phyloP scores from a whole-genome alignment of 306 rosid species.

The Vigna hirtella region DNA sequence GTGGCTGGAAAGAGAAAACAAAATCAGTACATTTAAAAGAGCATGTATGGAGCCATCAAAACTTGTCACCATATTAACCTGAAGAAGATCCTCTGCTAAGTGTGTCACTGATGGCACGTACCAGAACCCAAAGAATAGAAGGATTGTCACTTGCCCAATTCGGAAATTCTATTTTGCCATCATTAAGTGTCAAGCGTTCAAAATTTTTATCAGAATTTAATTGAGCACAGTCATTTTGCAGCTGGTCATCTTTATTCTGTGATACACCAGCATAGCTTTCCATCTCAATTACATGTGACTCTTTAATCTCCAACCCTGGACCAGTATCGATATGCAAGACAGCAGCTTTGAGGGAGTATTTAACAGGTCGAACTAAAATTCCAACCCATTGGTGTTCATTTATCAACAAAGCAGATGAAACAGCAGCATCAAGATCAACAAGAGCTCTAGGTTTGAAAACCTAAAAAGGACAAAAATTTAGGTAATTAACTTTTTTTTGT shows the following conservation, averaged over 20 bases:
- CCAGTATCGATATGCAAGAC: constrained; percentile 94
- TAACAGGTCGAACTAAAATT: constrained; percentile 78
- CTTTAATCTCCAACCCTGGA: constrained; percentile 86
- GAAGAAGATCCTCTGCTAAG: constrained; percentile 89
- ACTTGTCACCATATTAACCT: constrained; percentile 68
- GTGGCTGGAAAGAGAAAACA: constrained; percentile 63
- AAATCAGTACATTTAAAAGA: constrained; percentile 34
- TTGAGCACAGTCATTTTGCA: constrained; percentile 46
- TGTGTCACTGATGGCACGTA: constrained; percentile 71
- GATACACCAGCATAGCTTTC: constrained; percentile 61
- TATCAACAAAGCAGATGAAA: constrained; percentile 91
- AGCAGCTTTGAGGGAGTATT: constrained; percentile 92
- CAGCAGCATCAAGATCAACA: constrained; percentile 92
- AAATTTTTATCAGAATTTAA: constrained; percentile 52
- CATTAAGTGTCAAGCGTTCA: constrained; percentile 65
- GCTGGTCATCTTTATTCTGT: constrained; percentile 50
- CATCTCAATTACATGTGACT: constrained; percentile 79
- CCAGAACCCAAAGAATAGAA: constrained; percentile 91
- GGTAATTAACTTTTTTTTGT: constrained; percentile 38
- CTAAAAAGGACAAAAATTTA: constrained; percentile 52
- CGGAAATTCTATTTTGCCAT: constrained; percentile 88
- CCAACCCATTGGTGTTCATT: constrained; percentile 98
- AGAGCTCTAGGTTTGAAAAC: constrained; percentile 92
- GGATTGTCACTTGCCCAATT: constrained; percentile 87
- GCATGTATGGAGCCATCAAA: constrained; percentile 23